Percentiles rank a stretch among this genome's conserved stretches.
phyloP scores from a whole-genome alignment of 345 rosid genomes.

The Murraya paniculata region DNA sequence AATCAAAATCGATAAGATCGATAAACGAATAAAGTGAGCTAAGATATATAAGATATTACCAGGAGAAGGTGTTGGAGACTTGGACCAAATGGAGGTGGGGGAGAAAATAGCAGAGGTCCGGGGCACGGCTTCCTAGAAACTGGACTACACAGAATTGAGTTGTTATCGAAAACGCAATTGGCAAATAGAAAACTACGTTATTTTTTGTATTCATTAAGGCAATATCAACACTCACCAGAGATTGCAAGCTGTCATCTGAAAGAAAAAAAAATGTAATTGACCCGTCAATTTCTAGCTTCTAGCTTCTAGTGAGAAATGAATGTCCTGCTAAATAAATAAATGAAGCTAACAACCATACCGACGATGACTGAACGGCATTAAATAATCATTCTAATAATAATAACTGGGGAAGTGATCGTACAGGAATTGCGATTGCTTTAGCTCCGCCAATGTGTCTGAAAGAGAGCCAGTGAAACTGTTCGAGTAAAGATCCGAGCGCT shows the following conservation, averaged over 20 bases:
- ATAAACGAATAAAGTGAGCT: too few relatives aligned
- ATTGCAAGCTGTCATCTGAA: not conserved
- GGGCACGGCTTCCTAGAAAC: slow-evolving; percentile 89
- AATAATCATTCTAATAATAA: not conserved
- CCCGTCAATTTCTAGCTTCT: too few relatives aligned
- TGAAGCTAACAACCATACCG: not conserved
- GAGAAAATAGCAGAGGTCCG: slow-evolving; percentile 96
- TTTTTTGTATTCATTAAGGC: not conserved
- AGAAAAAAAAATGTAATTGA: not conserved
- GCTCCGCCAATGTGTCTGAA: slow-evolving; percentile 34
- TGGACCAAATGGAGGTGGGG: slow-evolving; percentile 93
- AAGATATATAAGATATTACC: slow-evolving; percentile 36
- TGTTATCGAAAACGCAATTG: slow-evolving; percentile 79
- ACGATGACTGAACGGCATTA: not conserved
- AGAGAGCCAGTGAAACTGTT: slow-evolving; percentile 33
- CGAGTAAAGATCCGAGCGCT: slow-evolving; percentile 47
- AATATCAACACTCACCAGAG: not conserved
- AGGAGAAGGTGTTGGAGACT: slow-evolving; percentile 48
- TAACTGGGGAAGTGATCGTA: slow-evolving; percentile 15
- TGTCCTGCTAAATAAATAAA: not conserved
- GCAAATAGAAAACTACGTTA: slow-evolving; percentile 2
- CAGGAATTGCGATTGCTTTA: slow-evolving; percentile 34
- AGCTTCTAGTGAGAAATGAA: not conserved
- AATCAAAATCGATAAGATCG: not conserved
- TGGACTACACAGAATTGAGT: slow-evolving; percentile 80